phyloP scores from a whole-genome alignment of 2,329 filamentous ascomycete genomes.

The Aspergillus texensis region DNA sequence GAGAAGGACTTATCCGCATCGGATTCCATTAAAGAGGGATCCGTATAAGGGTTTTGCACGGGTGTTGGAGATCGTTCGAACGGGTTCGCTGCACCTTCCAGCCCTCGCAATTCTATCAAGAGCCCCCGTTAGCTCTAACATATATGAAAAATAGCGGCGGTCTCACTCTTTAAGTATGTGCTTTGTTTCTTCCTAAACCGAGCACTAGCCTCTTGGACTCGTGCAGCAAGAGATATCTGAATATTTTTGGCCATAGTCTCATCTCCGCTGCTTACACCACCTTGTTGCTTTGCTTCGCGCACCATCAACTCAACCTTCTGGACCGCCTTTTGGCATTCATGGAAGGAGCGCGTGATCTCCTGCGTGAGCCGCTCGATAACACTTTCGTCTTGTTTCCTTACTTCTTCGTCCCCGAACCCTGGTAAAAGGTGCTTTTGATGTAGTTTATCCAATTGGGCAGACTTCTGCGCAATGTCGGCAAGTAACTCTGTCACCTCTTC shows the following conservation, averaged over 20 bases:
- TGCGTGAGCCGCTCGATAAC: conserved; percentile 91
- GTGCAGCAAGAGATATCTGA: conserved; percentile 83
- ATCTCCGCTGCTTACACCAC: conserved; percentile 74
- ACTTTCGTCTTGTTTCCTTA: conserved; percentile 81
- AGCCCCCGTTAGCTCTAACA: conserved; percentile 14
- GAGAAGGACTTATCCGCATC: conserved; percentile 92
- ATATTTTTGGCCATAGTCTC: conserved; percentile 97
- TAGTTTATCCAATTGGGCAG: conserved; percentile 82
- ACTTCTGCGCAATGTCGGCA: conserved; percentile 77
- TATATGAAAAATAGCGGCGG: background rate
- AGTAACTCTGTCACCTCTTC: conserved; percentile 89
- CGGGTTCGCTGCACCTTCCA: conserved; percentile 63
- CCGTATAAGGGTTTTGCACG: conserved; percentile 68
- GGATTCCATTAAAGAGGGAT: conserved; percentile 88
- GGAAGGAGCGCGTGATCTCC: conserved; percentile 84
- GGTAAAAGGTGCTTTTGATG: conserved; percentile 97
- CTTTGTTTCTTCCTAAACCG: conserved; percentile 97
- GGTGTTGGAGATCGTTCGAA: conserved; percentile 55
- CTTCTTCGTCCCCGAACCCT: conserved; percentile 92
- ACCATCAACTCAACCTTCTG: conserved; percentile 87
- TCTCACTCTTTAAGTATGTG: conserved; percentile 86
- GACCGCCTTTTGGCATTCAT: conserved; percentile 86
- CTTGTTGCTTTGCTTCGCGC: conserved; percentile 72
- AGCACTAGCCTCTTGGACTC: conserved; percentile 90
- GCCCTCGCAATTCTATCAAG: conserved; percentile 68